Percentiles rank a stretch among this genome's conserved stretches.
Conservation (phyloP, 768 basidiomycete genomes). For the Boletus insuetus region DNA sequence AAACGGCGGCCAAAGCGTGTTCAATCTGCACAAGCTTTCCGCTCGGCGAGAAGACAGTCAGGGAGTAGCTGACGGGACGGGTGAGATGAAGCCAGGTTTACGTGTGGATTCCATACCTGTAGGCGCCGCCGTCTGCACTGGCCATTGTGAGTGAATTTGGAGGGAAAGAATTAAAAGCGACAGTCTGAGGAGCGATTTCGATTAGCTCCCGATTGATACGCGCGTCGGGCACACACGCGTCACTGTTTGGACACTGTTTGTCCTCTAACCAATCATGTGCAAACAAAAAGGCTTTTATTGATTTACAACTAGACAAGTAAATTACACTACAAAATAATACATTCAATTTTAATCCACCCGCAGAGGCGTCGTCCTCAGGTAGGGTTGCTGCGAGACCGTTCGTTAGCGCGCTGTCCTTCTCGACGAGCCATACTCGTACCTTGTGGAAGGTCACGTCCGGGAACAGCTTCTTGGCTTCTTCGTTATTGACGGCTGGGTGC, state of each 20-base stretch:
- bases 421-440: constrained; percentile 40
- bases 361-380: constrained; percentile 80
- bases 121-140: constrained; percentile 78
- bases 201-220: constrained; percentile 17
- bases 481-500: constrained; percentile 76
- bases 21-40: constrained; percentile 99
- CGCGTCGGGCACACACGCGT: constrained; percentile 29
- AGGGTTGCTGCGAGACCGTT: constrained; percentile 51
- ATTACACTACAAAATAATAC: too few species aligned
- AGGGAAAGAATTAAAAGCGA: constrained; percentile 19
- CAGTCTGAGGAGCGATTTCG: constrained; percentile 17
- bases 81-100: constrained; percentile 21
- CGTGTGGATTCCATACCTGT: constrained; percentile 47
- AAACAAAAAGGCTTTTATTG: constrained; percentile 12
- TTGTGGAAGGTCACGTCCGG: constrained; percentile 77
- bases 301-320: too few species aligned
- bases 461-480: constrained; percentile 92
- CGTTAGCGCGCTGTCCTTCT: not conserved
- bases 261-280: constrained; percentile 12
- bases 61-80: constrained; percentile 72
- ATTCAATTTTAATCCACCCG: constrained; percentile 18
- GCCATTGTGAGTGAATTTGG: constrained; percentile 51
- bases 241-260: constrained; percentile 26
- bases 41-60: constrained; percentile 99
- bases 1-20: constrained; percentile 95